Conservation (phyloP, 352 stramenopile genomes). For the Phytopythium chamaehyphon region DNA sequence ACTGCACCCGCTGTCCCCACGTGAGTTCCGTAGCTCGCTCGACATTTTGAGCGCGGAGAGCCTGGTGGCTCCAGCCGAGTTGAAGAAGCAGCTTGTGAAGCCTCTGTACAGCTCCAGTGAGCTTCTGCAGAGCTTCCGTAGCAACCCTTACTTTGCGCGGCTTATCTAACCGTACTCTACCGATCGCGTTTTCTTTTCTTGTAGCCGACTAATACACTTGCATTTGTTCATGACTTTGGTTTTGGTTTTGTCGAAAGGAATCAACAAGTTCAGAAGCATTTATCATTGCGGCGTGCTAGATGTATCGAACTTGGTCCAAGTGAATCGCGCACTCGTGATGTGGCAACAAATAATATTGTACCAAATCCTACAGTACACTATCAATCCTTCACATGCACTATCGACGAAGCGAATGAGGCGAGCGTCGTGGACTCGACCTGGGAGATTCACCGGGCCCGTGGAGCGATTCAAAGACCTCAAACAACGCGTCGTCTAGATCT, state of each 20-base stretch:
- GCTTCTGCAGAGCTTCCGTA: slow-evolving; percentile 63
- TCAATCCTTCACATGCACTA: too few species aligned
- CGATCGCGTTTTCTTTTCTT: not conserved
- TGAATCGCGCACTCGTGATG: too few species aligned
- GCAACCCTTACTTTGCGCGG: slow-evolving; percentile 70
- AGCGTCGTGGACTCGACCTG: not conserved
- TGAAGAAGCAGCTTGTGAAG: slow-evolving; percentile 77
- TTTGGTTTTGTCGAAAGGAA: too few species aligned
- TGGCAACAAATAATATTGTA: too few species aligned
- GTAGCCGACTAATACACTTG: not conserved
- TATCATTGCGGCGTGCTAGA: too few species aligned
- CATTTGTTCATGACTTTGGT: too few species aligned
- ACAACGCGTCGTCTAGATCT: slow-evolving; percentile 3
- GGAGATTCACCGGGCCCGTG: not conserved
- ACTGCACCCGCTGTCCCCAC: slow-evolving; percentile 48
- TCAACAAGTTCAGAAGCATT: too few species aligned
- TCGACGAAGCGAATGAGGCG: not conserved
- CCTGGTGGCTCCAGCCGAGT: slow-evolving; percentile 45
- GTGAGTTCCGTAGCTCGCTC: slow-evolving; percentile 66
- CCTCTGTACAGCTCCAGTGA: slow-evolving; percentile 65
- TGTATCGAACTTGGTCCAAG: too few species aligned
- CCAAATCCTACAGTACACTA: too few species aligned
- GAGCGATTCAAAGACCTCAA: slow-evolving; percentile 1
- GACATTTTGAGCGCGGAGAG: slow-evolving; percentile 69
- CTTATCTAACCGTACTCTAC: slow-evolving; percentile 36